A percentile compares a stretch with the other conserved stretches of the same genome.
Evolutionary conservation across 2,329 filamentous ascomycete genomes (phyloP).

Genomic region (Eutypella sp.): DNA sequence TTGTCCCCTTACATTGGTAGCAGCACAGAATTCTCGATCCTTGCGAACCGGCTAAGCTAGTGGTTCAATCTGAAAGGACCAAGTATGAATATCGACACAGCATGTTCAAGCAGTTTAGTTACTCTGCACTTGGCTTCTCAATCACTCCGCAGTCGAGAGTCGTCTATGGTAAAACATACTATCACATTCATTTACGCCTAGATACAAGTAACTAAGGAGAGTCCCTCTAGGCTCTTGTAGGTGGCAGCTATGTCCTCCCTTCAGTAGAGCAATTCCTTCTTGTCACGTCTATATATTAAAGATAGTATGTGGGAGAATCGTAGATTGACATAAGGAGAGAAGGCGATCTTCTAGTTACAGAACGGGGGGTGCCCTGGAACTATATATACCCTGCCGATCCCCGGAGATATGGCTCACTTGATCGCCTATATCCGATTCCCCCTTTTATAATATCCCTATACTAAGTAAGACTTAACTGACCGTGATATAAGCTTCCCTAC

Average conservation of each 20-base stretch:
- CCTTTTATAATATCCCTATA: no score
- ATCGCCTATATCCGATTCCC: no score
- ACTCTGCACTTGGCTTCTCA: slow-evolving; percentile 25
- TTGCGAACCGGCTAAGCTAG: neutral
- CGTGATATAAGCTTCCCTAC: no score
- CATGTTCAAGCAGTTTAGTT: slow-evolving; percentile 25
- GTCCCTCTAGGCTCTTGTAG: slow-evolving; percentile 1
- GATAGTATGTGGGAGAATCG: no score
- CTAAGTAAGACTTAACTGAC: no score
- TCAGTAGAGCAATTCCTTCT: neutral
- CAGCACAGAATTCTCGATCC: neutral
- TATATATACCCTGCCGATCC: no score
- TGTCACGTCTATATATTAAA: neutral
- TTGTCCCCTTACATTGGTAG: neutral
- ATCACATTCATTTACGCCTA: neutral
- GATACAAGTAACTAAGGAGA: slow-evolving; percentile 7
- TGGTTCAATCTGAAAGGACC: slow-evolving; percentile 4
- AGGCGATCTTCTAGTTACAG: no score
- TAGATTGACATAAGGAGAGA: no score
- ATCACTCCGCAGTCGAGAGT: slow-evolving; percentile 13
- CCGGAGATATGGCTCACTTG: no score
- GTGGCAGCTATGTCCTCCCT: slow-evolving; percentile 3
- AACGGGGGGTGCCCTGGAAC: no score
- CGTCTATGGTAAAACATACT: neutral
- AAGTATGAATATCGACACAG: slow-evolving; percentile 25